Conservation (phyloP, 495 filamentous ascomycete genomes). For the Poronia punctata region DNA sequence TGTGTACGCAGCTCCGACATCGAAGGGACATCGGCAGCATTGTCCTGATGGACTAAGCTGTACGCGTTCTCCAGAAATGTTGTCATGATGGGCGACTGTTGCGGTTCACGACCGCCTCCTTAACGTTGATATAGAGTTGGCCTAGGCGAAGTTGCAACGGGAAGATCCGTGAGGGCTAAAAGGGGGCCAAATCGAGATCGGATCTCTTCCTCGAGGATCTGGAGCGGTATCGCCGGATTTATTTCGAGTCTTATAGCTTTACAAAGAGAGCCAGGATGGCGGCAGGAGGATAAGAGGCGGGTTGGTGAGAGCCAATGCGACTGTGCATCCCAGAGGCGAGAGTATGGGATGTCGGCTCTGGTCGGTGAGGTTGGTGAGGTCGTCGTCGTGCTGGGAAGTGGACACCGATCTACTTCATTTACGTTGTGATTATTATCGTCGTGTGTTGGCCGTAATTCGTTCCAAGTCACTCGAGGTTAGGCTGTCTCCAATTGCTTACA, state of each 20-base stretch:
- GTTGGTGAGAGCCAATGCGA: slow-evolving; percentile 14
- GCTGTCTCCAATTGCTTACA: slow-evolving; percentile 9
- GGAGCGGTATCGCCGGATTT: slow-evolving; percentile 5
- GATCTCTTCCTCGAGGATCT: slow-evolving; percentile 1
- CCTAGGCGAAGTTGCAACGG: not conserved
- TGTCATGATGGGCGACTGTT: slow-evolving; percentile 64
- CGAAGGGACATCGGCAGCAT: slow-evolving; percentile 82
- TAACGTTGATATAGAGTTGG: slow-evolving; percentile 5
- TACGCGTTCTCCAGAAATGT: slow-evolving; percentile 89
- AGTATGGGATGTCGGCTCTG: not conserved
- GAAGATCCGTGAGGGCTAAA: not conserved
- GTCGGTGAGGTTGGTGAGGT: not conserved
- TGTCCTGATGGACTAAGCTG: slow-evolving; percentile 93
- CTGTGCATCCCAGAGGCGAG: slow-evolving; percentile 24
- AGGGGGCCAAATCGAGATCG: not conserved
- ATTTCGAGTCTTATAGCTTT: slow-evolving; percentile 8
- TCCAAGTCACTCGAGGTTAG: slow-evolving; percentile 4
- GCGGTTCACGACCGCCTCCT: slow-evolving; percentile 24
- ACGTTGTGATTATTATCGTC: too few relatives aligned
- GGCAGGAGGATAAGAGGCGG: slow-evolving; percentile 15
- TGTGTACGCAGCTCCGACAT: slow-evolving; percentile 86
- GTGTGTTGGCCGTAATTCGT: slow-evolving; percentile 6
- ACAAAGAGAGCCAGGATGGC: not conserved
- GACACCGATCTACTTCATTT: too few relatives aligned
- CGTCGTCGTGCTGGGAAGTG: slow-evolving; percentile 6